Evolutionary conservation across 768 basidiomycete genomes (phyloP).

Genomic region (Trametopsis cervina): DNA sequence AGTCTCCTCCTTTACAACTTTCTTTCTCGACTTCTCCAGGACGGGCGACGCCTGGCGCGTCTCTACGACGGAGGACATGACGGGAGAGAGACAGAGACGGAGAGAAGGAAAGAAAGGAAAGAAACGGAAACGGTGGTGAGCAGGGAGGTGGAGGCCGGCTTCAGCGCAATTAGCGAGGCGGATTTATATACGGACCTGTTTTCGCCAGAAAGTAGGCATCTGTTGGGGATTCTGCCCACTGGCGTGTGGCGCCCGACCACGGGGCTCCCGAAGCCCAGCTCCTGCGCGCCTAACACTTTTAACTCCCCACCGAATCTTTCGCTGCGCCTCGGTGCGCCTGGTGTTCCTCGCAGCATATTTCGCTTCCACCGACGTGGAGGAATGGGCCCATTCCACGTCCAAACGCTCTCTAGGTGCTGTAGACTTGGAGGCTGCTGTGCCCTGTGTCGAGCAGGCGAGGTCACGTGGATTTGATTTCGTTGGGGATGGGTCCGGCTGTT

Average conservation of each 20-base stretch:
- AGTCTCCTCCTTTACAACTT: slow-evolving; percentile 14
- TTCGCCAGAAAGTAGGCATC: background rate
- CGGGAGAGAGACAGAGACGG: slow-evolving; percentile 12
- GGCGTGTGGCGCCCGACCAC: too few species aligned
- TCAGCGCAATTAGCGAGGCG: too few species aligned
- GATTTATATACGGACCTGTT: background rate
- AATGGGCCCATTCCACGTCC: too few species aligned
- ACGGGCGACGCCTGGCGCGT: slow-evolving; percentile 18
- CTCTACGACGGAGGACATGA: slow-evolving; percentile 26
- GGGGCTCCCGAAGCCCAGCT: too few species aligned
- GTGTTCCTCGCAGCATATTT: too few species aligned
- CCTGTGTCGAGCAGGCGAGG: background rate
- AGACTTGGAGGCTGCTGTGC: too few species aligned
- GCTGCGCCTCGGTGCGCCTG: background rate
- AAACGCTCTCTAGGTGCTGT: too few species aligned
- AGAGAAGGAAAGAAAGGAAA: slow-evolving; percentile 1
- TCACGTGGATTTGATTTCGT: background rate
- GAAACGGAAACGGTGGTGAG: background rate
- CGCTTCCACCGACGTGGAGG: too few species aligned
- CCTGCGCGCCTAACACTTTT: too few species aligned
- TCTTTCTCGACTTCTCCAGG: slow-evolving; percentile 12
- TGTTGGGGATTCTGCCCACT: background rate
- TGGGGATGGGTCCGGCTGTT: background rate
- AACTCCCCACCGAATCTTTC: background rate
- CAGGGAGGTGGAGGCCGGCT: background rate